These are phyloP conservation scores for Colletotrichum sp. DNA, from an alignment of 2,329 filamentous ascomycete genomes.

Conservation along the genomic window DNA sequence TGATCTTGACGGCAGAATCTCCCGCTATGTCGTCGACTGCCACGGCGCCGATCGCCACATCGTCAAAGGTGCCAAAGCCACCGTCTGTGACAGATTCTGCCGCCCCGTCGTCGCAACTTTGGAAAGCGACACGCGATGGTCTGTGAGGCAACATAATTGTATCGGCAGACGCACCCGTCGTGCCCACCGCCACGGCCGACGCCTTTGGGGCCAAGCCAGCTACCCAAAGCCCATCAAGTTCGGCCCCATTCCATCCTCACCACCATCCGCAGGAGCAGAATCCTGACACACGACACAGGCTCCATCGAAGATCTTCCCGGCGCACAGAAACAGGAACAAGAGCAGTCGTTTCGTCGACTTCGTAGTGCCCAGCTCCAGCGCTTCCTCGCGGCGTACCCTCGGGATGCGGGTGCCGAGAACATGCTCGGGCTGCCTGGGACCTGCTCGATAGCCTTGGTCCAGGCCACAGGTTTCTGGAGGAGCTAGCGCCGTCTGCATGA, in stretches of 20 bases:
- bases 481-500: neutral
- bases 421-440: neutral
- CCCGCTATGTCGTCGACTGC: too few relatives aligned
- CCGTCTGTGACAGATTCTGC: too few relatives aligned
- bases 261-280: neutral
- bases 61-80: too few relatives aligned
- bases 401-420: neutral
- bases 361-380: neutral
- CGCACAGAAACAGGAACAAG: neutral
- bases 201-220: too few relatives aligned
- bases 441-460: neutral
- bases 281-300: neutral
- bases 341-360: neutral
- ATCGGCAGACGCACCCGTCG: too few relatives aligned
- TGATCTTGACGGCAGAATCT: too few relatives aligned
- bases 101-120: too few relatives aligned
- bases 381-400: neutral
- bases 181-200: too few relatives aligned
- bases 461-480: neutral
- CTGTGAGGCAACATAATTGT: too few relatives aligned
- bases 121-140: too few relatives aligned
- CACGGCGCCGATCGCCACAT: too few relatives aligned
- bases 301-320: neutral
- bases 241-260: neutral
- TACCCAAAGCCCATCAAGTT: too few relatives aligned